phyloP scores from a whole-genome alignment of 345 rosid species.

The Hirschfeldia incana region DNA sequence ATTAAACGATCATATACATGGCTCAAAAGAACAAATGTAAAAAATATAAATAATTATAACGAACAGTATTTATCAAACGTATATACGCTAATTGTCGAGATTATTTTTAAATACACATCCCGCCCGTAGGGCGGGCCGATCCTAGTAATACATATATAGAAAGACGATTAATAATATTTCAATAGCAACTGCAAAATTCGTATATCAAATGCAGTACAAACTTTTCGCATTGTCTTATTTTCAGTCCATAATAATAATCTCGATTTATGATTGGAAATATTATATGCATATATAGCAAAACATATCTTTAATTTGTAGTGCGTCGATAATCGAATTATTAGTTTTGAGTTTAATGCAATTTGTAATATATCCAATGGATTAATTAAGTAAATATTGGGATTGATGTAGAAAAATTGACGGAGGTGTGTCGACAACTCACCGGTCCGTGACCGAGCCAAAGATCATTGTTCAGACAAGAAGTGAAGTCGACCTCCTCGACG shows the following conservation, averaged over 20 bases:
- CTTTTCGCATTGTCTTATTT: background rate
- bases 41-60: no score
- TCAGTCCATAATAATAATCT: background rate
- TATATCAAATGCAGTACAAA: background rate
- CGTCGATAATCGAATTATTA: background rate
- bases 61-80: no score
- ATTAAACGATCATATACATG: no score
- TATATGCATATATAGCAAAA: background rate
- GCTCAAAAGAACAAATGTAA: no score
- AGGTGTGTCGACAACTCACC: constrained; percentile 58
- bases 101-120: no score
- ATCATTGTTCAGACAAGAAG: constrained; percentile 94
- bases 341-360: background rate
- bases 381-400: background rate
- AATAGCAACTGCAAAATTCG: background rate
- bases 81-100: no score
- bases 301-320: background rate
- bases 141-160: background rate
- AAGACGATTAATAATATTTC: background rate
- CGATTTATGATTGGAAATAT: background rate
- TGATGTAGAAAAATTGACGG: constrained; percentile 59
- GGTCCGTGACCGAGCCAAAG: constrained; percentile 81
- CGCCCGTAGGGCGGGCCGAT: no score
- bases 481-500: constrained; percentile 95
- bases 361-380: background rate